Percentiles rank a stretch among this genome's conserved stretches.
These are phyloP conservation scores for Cladophialophora yegresii DNA, from an alignment of 2,329 filamentous ascomycete species.

Conservation along the genomic window DNA sequence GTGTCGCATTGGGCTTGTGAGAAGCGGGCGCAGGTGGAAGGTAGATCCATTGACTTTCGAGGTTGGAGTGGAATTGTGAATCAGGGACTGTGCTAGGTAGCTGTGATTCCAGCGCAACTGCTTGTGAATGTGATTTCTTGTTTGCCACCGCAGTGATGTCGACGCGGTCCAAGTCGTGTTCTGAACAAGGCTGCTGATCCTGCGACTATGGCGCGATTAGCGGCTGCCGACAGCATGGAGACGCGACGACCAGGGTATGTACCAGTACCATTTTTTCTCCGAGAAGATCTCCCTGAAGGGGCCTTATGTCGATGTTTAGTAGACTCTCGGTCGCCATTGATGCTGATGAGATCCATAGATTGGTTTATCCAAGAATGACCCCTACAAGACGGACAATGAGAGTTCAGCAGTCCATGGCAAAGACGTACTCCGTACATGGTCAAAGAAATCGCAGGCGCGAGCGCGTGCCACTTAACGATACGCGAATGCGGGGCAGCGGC, in stretches of 20 bases:
- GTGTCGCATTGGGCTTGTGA: conserved; percentile 2
- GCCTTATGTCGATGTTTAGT: conserved; percentile 26
- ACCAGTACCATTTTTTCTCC: conserved; percentile 23
- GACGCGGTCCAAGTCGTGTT: conserved; percentile 12
- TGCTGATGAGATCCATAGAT: background rate
- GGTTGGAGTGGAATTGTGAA: conserved; percentile 27
- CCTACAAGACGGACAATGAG: conserved; percentile 2
- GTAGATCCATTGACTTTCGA: conserved; percentile 17
- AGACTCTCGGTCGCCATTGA: conserved; percentile 31
- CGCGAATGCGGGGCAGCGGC: conserved; percentile 7
- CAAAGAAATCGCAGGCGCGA: background rate
- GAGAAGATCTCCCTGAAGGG: conserved; percentile 21
- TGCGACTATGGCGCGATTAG: conserved; percentile 30
- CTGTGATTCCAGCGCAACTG: conserved; percentile 24
- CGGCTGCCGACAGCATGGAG: conserved; percentile 4
- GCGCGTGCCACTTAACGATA: background rate
- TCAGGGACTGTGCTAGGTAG: conserved; percentile 32
- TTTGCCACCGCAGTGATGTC: conserved; percentile 1
- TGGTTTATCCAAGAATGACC: background rate
- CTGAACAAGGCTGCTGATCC: conserved; percentile 22
- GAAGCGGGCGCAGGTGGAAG: conserved; percentile 8
- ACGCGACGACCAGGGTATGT: conserved; percentile 5
- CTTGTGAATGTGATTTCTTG: background rate
- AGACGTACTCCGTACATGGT: background rate
- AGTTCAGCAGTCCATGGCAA: background rate